Conservation (phyloP, 495 filamentous ascomycete species). For the Neurospora intermedia region DNA sequence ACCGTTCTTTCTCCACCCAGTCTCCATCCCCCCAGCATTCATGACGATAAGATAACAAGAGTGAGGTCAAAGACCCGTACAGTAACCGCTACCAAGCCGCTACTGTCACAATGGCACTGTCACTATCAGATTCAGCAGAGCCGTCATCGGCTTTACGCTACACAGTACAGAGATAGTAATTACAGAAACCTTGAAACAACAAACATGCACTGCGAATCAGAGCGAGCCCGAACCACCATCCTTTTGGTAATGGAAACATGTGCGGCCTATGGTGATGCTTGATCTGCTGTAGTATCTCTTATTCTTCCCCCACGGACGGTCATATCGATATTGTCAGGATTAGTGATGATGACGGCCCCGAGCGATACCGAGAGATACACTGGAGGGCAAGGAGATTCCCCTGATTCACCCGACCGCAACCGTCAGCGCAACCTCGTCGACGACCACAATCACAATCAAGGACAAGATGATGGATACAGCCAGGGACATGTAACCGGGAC, state of each 20-base stretch:
- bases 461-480: background rate
- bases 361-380: background rate
- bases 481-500: background rate
- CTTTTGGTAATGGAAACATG: background rate
- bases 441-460: background rate
- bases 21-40: background rate
- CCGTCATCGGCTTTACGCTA: background rate
- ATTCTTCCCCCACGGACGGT: background rate
- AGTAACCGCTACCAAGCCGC: background rate
- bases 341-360: background rate
- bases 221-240: background rate
- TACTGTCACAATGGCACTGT: background rate
- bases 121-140: background rate
- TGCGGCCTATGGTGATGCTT: background rate
- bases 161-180: background rate
- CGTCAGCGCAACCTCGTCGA: background rate
- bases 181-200: background rate
- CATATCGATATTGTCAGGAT: background rate
- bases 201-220: background rate
- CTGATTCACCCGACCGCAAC: background rate
- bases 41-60: background rate
- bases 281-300: background rate
- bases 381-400: background rate
- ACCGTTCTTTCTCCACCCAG: background rate
- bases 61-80: background rate